Evolutionary conservation across 2,329 filamentous ascomycete species (phyloP).

Genomic region (Epicoccum nigrum): DNA sequence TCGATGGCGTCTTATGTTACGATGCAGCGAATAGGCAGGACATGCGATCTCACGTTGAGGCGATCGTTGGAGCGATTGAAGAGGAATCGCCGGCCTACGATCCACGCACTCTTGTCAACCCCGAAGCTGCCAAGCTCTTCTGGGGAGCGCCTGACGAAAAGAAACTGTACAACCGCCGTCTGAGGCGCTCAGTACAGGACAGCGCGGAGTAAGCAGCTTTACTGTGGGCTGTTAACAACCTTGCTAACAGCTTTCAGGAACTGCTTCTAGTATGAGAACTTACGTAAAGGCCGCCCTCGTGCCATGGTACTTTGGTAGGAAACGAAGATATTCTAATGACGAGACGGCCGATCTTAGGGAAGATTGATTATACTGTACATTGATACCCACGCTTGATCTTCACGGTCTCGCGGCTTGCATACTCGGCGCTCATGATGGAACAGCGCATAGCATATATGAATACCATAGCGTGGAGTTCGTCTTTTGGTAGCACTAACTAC

Average conservation of each 20-base stretch:
- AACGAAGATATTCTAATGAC: constrained; percentile 2
- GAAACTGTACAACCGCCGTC: constrained; percentile 80
- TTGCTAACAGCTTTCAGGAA: constrained; percentile 18
- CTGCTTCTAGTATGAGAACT: constrained; percentile 25
- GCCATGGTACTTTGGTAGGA: neutral
- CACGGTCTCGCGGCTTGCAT: constrained; percentile 29
- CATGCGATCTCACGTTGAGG: constrained; percentile 80
- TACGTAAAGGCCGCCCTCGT: neutral
- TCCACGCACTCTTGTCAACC: constrained; percentile 83
- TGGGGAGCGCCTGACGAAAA: constrained; percentile 83
- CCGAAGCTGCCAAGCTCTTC: constrained; percentile 82
- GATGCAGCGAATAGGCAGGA: constrained; percentile 71
- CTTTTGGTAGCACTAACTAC: neutral
- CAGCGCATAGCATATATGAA: constrained; percentile 19
- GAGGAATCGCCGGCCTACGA: constrained; percentile 89
- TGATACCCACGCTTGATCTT: constrained; percentile 36
- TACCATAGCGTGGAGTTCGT: constrained; percentile 24
- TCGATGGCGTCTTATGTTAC: constrained; percentile 83
- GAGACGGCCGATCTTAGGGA: constrained; percentile 28
- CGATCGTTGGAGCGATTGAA: constrained; percentile 80
- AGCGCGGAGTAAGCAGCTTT: constrained; percentile 56
- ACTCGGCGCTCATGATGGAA: constrained; percentile 26
- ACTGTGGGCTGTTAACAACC: neutral
- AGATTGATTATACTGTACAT: constrained; percentile 31
- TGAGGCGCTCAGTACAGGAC: constrained; percentile 75